phyloP scores from a whole-genome alignment of 768 basidiomycete species.

The Suillus bovinus region DNA sequence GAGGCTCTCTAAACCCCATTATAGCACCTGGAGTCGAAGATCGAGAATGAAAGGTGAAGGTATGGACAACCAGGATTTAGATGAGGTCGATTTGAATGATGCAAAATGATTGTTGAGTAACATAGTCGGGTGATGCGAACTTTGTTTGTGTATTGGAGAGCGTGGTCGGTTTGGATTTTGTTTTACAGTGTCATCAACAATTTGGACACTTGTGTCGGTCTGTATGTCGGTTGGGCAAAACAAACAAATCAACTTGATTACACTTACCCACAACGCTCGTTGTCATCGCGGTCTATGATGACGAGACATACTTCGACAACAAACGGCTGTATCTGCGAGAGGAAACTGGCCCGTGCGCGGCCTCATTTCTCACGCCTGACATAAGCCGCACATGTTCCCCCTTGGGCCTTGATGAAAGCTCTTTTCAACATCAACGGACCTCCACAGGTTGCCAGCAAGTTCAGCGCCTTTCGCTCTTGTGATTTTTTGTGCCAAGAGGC shows the following conservation, averaged over 20 bases:
- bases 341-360: constrained; percentile 58
- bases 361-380: constrained; percentile 41
- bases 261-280: constrained; percentile 28
- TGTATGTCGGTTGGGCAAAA: constrained; percentile 63
- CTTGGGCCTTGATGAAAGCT: constrained; percentile 28
- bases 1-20: not conserved
- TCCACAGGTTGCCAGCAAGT: constrained; percentile 17
- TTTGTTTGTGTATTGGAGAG: constrained; percentile 44
- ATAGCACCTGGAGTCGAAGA: not conserved
- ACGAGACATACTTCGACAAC: constrained; percentile 21
- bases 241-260: constrained; percentile 39
- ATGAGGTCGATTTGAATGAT: not conserved
- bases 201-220: constrained; percentile 66
- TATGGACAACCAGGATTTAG: no score
- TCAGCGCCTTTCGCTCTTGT: constrained; percentile 11
- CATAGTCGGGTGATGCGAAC: constrained; percentile 12
- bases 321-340: constrained; percentile 25
- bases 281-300: constrained; percentile 31
- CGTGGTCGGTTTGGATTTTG: constrained; percentile 52
- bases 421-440: constrained; percentile 32
- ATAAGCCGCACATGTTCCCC: constrained; percentile 58
- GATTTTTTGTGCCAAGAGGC: constrained; percentile 23
- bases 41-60: not conserved
- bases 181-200: constrained; percentile 74
- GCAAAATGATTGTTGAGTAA: not conserved